Evolutionary conservation across 495 filamentous ascomycete genomes (phyloP).

Genomic region (Tetracladium marchalianum): DNA sequence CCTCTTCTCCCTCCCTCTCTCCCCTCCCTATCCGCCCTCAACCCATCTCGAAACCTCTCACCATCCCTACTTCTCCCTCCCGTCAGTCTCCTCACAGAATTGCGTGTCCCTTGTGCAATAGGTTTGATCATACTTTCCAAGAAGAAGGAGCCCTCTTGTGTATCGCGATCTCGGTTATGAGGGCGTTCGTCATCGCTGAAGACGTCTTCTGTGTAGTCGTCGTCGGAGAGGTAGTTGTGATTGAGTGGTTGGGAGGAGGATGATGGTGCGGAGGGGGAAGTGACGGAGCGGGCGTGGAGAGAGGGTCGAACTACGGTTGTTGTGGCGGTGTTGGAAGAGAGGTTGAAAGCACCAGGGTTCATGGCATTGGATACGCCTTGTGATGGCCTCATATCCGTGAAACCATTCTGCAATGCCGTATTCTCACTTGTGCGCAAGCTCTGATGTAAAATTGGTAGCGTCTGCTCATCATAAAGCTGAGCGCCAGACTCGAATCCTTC

Average conservation of each 20-base stretch:
- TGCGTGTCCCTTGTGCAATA: slow-evolving; percentile 40
- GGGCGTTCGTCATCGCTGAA: slow-evolving; percentile 41
- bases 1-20: slow-evolving; percentile 25
- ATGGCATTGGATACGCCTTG: slow-evolving; percentile 38
- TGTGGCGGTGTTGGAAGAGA: slow-evolving; percentile 16
- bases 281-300: slow-evolving; percentile 63
- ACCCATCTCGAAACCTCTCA: slow-evolving; percentile 48
- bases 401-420: slow-evolving; percentile 80
- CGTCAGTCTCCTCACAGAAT: slow-evolving; percentile 57
- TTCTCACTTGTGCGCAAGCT: slow-evolving; percentile 64
- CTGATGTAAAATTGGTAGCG: slow-evolving; percentile 80
- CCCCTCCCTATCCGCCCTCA: slow-evolving; percentile 36
- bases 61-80: slow-evolving; percentile 51
- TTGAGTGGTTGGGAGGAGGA: slow-evolving; percentile 42
- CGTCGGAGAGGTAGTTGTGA: slow-evolving; percentile 45
- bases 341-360: slow-evolving; percentile 49
- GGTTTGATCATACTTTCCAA: slow-evolving; percentile 58
- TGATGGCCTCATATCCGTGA: slow-evolving; percentile 58
- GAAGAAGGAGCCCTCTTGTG: slow-evolving; percentile 43
- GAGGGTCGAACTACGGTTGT: slow-evolving; percentile 31
- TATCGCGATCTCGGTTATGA: slow-evolving; percentile 3
- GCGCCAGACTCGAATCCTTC: slow-evolving; percentile 60
- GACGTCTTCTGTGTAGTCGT: slow-evolving; percentile 38
- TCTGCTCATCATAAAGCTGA: slow-evolving; percentile 88
- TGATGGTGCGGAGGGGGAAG: slow-evolving; percentile 49